A percentile compares a stretch with the other conserved stretches of the same genome.
Conservation (phyloP, 257 asterid genomes). For the Henckelia pumila region DNA sequence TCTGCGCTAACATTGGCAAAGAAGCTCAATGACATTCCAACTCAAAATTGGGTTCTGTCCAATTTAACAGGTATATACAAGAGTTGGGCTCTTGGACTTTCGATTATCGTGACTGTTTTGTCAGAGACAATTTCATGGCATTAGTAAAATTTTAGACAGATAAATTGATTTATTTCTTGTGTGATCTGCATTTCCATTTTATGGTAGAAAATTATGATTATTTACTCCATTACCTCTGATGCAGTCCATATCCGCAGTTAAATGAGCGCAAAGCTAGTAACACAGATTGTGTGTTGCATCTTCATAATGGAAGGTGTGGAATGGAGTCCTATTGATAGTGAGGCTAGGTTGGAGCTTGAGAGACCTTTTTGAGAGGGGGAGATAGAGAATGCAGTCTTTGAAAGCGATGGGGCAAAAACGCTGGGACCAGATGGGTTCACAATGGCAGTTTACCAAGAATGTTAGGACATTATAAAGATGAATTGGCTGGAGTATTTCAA, state of each 20-base stretch:
- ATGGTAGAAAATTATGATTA: slow-evolving; percentile 5
- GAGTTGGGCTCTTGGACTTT: slow-evolving; percentile 9
- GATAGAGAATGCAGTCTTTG: too few species aligned
- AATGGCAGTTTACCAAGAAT: too few species aligned
- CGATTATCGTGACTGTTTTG: slow-evolving; percentile 12
- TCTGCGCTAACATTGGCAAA: slow-evolving; percentile 90
- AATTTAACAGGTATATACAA: slow-evolving; percentile 63
- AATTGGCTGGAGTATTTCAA: too few species aligned
- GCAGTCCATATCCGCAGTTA: background rate
- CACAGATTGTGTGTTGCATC: background rate
- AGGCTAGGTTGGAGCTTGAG: too few species aligned
- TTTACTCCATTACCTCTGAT: background rate
- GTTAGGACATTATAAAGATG: too few species aligned
- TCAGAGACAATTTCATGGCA: background rate
- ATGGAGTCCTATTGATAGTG: too few species aligned
- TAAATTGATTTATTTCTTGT: background rate
- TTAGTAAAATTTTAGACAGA: slow-evolving; percentile 16
- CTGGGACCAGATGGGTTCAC: too few species aligned
- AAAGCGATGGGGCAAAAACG: too few species aligned
- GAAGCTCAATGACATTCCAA: slow-evolving; percentile 84
- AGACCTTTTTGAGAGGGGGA: too few species aligned
- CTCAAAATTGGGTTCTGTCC: slow-evolving; percentile 88
- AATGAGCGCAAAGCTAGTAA: slow-evolving; percentile 5
- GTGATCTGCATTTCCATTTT: background rate
- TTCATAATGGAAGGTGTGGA: too few species aligned